phyloP scores from a whole-genome alignment of 2,329 filamentous ascomycete species.

The Hypocreales sp. region DNA sequence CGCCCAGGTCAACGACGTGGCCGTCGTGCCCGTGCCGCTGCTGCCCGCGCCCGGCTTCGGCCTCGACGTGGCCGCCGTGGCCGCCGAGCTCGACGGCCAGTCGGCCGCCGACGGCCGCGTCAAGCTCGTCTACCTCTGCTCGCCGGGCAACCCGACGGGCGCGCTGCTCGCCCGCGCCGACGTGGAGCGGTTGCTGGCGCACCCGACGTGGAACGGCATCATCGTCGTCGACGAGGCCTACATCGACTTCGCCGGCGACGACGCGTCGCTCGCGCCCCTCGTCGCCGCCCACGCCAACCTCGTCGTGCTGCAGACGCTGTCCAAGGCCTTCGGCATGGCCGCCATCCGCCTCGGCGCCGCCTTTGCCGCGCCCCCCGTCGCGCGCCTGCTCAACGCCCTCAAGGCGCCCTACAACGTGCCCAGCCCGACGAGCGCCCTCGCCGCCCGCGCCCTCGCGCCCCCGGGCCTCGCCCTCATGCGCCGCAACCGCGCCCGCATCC shows the following conservation, averaged over 20 bases:
- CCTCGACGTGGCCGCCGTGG: slow-evolving; percentile 57
- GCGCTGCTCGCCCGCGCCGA: slow-evolving; percentile 62
- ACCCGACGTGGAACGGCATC: slow-evolving; percentile 89
- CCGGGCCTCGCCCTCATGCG: slow-evolving; percentile 61
- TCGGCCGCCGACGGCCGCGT: slow-evolving; percentile 31
- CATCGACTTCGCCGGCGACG: slow-evolving; percentile 71
- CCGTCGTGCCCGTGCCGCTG: slow-evolving; percentile 73
- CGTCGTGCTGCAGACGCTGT: slow-evolving; percentile 96
- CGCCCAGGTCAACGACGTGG: slow-evolving; percentile 84
- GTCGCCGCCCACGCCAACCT: slow-evolving; percentile 87
- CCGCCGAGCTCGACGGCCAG: slow-evolving; percentile 41
- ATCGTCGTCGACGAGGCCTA: slow-evolving; percentile 94
- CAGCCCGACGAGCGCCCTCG: slow-evolving; percentile 72
- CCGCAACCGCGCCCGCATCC: slow-evolving; percentile 50
- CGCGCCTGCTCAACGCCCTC: slow-evolving; percentile 70
- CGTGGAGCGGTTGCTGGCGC: slow-evolving; percentile 57
- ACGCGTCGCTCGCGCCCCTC: slow-evolving; percentile 76
- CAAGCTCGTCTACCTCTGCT: slow-evolving; percentile 87
- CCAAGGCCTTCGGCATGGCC: slow-evolving; percentile 90
- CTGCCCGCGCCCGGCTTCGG: slow-evolving; percentile 56
- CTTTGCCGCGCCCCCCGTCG: slow-evolving; percentile 63
- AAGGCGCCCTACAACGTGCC: slow-evolving; percentile 96
- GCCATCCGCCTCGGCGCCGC: slow-evolving; percentile 82
- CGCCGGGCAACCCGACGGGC: slow-evolving; percentile 87
- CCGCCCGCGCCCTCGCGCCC: slow-evolving; percentile 52